Percentiles rank a stretch among this genome's conserved stretches.
Conservation (phyloP, 768 basidiomycete genomes). For the Rhodotorula paludigena region DNA sequence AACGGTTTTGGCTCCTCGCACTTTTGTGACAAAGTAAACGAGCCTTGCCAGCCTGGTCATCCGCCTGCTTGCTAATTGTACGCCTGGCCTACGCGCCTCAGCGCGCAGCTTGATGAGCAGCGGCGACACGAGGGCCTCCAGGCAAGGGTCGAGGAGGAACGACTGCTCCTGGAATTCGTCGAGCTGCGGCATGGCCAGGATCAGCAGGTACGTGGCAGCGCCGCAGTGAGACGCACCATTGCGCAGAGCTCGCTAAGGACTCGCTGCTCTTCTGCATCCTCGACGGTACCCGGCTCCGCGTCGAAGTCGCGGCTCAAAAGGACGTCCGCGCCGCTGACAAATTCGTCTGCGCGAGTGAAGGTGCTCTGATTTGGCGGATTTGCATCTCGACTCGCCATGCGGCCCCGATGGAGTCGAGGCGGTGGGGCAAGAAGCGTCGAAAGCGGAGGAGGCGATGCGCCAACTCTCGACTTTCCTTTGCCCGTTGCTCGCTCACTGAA, state of each 20-base stretch:
- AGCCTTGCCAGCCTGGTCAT: slow-evolving; percentile 58
- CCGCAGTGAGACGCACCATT: slow-evolving; percentile 41
- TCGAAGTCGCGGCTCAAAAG: neutral
- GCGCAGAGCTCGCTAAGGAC: slow-evolving; percentile 36
- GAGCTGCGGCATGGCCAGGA: slow-evolving; percentile 53
- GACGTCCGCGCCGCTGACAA: neutral
- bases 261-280: neutral
- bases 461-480: too few species aligned
- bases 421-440: too few species aligned
- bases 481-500: too few species aligned
- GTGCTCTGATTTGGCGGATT: neutral
- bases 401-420: too few species aligned
- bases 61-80: slow-evolving; percentile 47
- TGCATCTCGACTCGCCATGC: too few species aligned
- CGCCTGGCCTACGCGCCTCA: slow-evolving; percentile 50
- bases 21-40: slow-evolving; percentile 77
- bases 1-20: slow-evolving; percentile 83
- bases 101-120: slow-evolving; percentile 62
- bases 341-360: neutral
- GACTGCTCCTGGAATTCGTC: slow-evolving; percentile 87
- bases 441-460: too few species aligned
- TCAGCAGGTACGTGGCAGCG: neutral
- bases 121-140: slow-evolving; percentile 72
- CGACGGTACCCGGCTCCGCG: neutral
- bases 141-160: slow-evolving; percentile 81